phyloP scores from a whole-genome alignment of 1,139 yeast genomes.

The Yamadazyma taylorii region DNA sequence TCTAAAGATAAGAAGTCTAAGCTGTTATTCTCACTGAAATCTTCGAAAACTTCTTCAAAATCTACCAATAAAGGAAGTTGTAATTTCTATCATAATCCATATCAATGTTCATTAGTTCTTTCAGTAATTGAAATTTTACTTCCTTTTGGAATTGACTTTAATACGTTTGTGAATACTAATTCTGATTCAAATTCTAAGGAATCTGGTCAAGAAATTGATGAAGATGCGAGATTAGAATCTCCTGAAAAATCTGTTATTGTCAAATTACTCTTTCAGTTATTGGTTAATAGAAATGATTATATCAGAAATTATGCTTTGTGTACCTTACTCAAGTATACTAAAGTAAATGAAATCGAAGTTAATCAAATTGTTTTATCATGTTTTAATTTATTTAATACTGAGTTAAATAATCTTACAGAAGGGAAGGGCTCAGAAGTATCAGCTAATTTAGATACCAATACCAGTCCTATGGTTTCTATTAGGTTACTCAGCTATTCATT shows the following conservation, averaged over 20 bases:
- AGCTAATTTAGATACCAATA: conserved; percentile 24
- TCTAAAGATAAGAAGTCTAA: conserved; percentile 13
- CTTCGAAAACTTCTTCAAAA: conserved; percentile 20
- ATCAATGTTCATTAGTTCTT: conserved; percentile 35
- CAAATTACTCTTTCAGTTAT: conserved; percentile 32
- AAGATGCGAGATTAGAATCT: conserved; percentile 25
- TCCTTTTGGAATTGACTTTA: conserved; percentile 41
- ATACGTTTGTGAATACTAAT: conserved; percentile 18
- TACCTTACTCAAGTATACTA: conserved; percentile 33
- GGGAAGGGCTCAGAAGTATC: conserved; percentile 17
- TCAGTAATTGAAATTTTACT: conserved; percentile 31
- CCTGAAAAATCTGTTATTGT: conserved; percentile 25
- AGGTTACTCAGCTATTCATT: conserved; percentile 36
- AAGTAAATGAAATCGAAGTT: conserved; percentile 34
- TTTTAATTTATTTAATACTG: conserved; percentile 35
- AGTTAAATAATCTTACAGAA: conserved; percentile 24
- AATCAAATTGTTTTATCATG: conserved; percentile 36
- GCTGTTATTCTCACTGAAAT: conserved; percentile 10
- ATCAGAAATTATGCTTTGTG: conserved; percentile 39
- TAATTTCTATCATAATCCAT: conserved; percentile 35
- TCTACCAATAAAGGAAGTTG: conserved; percentile 22
- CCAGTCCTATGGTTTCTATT: conserved; percentile 22
- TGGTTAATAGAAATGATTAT: conserved; percentile 34
- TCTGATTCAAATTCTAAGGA: conserved; percentile 15
- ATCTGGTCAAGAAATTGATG: conserved; percentile 23